phyloP scores from a whole-genome alignment of 495 filamentous ascomycete genomes.

The Corynascus novoguineensis region DNA sequence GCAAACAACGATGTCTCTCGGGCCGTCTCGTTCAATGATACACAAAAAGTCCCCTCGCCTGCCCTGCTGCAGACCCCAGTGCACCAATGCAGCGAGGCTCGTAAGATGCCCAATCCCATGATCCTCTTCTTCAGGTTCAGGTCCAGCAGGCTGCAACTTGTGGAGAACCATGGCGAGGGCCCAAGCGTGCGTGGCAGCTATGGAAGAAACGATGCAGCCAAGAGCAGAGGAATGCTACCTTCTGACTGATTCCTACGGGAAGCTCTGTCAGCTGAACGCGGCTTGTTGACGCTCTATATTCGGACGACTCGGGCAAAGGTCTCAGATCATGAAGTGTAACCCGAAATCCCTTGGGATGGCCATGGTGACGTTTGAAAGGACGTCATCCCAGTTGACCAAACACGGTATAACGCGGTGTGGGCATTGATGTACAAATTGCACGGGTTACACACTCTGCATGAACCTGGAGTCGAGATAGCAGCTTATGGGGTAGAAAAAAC shows the following conservation, averaged over 20 bases:
- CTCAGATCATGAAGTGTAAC: neutral
- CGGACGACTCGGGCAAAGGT: neutral
- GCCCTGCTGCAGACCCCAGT: neutral
- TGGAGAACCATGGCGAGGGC: no score
- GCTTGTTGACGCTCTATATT: neutral
- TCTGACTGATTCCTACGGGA: neutral
- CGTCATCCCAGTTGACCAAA: no score
- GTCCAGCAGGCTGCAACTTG: neutral
- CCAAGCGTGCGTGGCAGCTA: neutral
- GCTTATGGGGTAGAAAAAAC: no score
- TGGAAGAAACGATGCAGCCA: neutral
- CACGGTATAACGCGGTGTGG: no score
- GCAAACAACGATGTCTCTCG: no score
- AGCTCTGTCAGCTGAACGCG: neutral
- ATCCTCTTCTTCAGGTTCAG: neutral
- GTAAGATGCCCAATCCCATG: neutral
- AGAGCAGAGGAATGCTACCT: conserved; percentile 1
- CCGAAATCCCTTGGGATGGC: neutral
- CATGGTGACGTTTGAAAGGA: no score
- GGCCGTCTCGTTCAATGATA: no score
- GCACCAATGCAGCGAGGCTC: neutral
- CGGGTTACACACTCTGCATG: no score
- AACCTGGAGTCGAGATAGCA: no score
- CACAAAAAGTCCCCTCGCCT: neutral
- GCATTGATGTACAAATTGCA: no score